These are phyloP conservation scores for Schizonepeta tenuifolia DNA, from an alignment of 257 asterid genomes.

Conservation along the genomic window DNA sequence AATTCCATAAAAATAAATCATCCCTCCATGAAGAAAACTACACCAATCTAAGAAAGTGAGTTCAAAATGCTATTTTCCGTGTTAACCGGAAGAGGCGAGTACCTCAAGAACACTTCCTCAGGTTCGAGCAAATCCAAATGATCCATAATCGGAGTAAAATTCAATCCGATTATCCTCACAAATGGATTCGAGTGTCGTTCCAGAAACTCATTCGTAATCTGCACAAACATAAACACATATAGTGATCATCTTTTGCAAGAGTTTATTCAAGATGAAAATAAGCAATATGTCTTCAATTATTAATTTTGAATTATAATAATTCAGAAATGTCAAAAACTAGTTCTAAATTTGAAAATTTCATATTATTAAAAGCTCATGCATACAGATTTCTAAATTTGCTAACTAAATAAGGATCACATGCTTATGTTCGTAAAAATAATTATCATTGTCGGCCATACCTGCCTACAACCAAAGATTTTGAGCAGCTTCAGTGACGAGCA, in stretches of 20 bases:
- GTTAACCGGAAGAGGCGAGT: conserved; percentile 42
- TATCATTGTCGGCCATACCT: conserved; percentile 48
- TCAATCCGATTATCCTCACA: conserved; percentile 59
- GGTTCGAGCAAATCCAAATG: conserved; percentile 47
- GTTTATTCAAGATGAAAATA: too few species aligned
- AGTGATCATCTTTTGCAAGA: neutral
- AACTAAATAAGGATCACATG: too few species aligned
- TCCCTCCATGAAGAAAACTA: conserved; percentile 13
- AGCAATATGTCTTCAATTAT: too few species aligned
- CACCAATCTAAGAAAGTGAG: neutral
- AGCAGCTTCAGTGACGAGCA: conserved; percentile 72
- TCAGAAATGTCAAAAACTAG: too few species aligned
- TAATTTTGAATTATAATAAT: too few species aligned
- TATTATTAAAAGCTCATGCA: too few species aligned
- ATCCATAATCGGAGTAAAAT: conserved; percentile 41
- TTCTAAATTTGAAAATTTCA: too few species aligned
- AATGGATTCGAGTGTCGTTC: conserved; percentile 62
- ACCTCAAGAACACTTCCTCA: conserved; percentile 45
- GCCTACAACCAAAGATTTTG: conserved; percentile 80
- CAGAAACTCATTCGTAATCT: conserved; percentile 61
- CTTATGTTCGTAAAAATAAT: neutral
- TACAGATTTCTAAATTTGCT: neutral
- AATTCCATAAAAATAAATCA: neutral
- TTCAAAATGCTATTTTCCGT: neutral
- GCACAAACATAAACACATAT: conserved; percentile 37